Conservation (phyloP, 2,329 filamentous ascomycete genomes). For the Nemania sp. region DNA sequence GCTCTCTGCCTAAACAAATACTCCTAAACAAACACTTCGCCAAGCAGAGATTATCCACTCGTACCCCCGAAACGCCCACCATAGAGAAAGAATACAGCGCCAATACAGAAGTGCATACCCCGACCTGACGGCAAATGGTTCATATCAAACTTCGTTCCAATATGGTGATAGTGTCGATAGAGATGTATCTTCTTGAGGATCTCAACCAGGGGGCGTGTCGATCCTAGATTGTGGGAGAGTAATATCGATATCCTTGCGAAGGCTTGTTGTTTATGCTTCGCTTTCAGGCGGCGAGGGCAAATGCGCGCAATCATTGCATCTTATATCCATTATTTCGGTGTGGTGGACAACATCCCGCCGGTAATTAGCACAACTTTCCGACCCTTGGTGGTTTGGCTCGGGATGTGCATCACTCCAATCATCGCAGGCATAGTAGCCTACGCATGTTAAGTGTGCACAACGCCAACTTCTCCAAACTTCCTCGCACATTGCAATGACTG, state of each 20-base stretch:
- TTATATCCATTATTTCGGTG: conserved; percentile 1
- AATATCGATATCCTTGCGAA: conserved; percentile 14
- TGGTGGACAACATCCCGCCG: background rate
- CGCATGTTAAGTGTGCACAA: conserved; percentile 1
- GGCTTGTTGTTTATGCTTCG: background rate
- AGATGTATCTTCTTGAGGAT: conserved; percentile 11
- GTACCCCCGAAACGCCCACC: too few species aligned
- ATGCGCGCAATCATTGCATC: background rate
- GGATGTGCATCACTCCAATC: conserved; percentile 10
- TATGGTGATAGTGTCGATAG: conserved; percentile 13
- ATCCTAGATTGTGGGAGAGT: conserved; percentile 16
- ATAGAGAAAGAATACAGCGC: too few species aligned
- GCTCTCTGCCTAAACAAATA: too few species aligned
- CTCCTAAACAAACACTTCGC: too few species aligned
- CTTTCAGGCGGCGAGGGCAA: conserved; percentile 2
- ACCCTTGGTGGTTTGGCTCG: conserved; percentile 7
- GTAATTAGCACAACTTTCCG: conserved; percentile 3
- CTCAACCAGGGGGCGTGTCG: conserved; percentile 15
- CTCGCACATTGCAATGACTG: conserved; percentile 3
- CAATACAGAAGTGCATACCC: too few species aligned
- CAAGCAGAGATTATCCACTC: too few species aligned
- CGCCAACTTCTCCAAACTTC: conserved; percentile 6
- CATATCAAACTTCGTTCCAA: conserved; percentile 13
- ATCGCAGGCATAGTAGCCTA: conserved; percentile 8
- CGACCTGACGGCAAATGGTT: conserved; percentile 20